A percentile compares a stretch with the other conserved stretches of the same genome.
phyloP scores from a whole-genome alignment of 225 moss, liverwort and hornwort species.

The Pleurozium schreberi region DNA sequence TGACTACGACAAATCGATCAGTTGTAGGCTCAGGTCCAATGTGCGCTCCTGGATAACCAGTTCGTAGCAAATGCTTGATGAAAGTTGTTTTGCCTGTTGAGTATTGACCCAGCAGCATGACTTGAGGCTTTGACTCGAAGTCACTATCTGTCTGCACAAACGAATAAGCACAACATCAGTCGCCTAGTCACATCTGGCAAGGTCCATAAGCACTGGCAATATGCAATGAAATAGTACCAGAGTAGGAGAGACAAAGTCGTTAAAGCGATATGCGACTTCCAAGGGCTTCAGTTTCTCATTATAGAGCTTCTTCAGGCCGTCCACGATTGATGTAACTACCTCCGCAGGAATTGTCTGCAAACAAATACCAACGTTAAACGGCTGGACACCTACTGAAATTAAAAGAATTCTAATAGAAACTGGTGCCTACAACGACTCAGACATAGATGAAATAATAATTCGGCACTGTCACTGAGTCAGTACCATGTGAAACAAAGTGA shows the following conservation, averaged over 20 bases:
- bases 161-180: neutral
- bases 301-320: conserved; percentile 91
- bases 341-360: conserved; percentile 60
- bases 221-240: conserved; percentile 31
- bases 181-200: neutral
- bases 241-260: conserved; percentile 89
- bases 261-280: conserved; percentile 85
- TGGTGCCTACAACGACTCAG: neutral
- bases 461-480: neutral
- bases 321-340: conserved; percentile 83
- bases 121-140: conserved; percentile 98
- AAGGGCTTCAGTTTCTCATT: conserved; percentile 89
- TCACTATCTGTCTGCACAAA: conserved; percentile 85
- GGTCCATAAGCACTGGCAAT: neutral
- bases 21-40: conserved; percentile 99
- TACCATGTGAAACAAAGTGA: neutral
- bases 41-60: conserved; percentile 84
- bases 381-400: neutral
- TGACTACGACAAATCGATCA: conserved; percentile 97
- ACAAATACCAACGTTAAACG: neutral
- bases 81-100: conserved; percentile 99
- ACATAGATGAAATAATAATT: neutral
- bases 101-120: conserved; percentile 96
- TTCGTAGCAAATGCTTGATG: conserved; percentile 89
- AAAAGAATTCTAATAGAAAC: neutral